Percentiles rank a stretch among this genome's conserved stretches.
Evolutionary conservation across 2,329 filamentous ascomycete species (phyloP).

Genomic region (Talaromyces funiculosus): DNA sequence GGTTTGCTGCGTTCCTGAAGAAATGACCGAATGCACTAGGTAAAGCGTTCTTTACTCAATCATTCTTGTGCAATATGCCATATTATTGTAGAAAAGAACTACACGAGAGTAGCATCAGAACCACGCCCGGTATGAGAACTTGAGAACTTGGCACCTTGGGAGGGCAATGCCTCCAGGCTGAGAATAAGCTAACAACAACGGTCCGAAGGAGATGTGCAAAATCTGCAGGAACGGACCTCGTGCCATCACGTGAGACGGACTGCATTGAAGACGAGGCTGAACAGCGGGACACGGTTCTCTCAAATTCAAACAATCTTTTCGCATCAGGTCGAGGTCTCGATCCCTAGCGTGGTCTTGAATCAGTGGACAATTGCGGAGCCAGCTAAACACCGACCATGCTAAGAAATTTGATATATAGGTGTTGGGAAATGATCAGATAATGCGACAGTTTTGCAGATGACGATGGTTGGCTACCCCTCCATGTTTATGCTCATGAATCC

Average conservation of each 20-base stretch:
- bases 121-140: not conserved
- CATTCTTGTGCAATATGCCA: not conserved
- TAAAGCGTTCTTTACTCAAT: not conserved
- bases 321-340: not conserved
- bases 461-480: not conserved
- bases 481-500: not conserved
- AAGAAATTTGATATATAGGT: not conserved
- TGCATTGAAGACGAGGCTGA: not conserved
- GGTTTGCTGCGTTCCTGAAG: not conserved
- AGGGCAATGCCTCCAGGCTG: not conserved
- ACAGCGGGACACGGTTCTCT: not conserved
- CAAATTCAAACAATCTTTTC: not conserved
- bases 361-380: not conserved
- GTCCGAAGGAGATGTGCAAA: not conserved
- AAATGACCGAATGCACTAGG: not conserved
- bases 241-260: not conserved
- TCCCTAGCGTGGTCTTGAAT: not conserved
- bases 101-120: not conserved
- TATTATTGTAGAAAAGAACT: not conserved
- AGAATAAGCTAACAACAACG: not conserved
- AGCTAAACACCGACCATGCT: not conserved
- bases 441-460: not conserved
- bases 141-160: not conserved
- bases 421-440: not conserved
- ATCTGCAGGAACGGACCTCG: not conserved